phyloP scores from a whole-genome alignment of 176 grass and related monocot species.

The Oryza brachyantha region DNA sequence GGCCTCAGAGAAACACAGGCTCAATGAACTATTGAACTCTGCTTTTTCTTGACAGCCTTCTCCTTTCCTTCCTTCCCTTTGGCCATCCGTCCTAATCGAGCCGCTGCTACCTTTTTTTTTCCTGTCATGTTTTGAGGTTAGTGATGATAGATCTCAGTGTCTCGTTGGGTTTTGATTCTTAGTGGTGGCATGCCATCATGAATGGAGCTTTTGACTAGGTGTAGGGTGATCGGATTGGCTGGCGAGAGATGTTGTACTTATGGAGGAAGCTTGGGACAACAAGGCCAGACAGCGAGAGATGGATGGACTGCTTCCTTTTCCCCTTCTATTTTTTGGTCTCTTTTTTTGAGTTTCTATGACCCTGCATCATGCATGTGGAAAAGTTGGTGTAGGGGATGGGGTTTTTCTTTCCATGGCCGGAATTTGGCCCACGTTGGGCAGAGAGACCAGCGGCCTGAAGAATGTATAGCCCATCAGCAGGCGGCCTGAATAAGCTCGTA shows the following conservation, averaged over 20 bases:
- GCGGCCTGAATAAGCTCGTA: too few relatives aligned
- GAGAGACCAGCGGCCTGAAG: too few relatives aligned
- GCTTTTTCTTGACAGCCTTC: background rate
- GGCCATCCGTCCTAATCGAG: background rate
- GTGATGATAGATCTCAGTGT: background rate
- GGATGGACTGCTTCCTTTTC: background rate
- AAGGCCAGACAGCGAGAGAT: background rate
- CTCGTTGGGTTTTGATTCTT: background rate
- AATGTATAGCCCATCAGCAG: too few relatives aligned
- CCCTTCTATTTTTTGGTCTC: too few relatives aligned
- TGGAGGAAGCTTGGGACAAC: background rate
- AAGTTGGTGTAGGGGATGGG: too few relatives aligned
- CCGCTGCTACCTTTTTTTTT: background rate
- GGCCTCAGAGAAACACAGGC: background rate
- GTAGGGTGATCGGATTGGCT: background rate
- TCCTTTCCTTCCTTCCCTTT: background rate
- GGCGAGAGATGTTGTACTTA: background rate
- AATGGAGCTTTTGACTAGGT: background rate
- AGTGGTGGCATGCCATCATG: background rate
- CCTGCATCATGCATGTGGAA: too few relatives aligned
- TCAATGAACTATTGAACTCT: slow-evolving; percentile 8
- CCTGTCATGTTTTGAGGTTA: background rate
- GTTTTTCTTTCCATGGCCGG: too few relatives aligned
- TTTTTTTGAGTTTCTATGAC: too few relatives aligned
- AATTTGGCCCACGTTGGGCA: too few relatives aligned